phyloP scores from a whole-genome alignment of 1,284 basidiomycete species.

The Ceratobasidium sp. region DNA sequence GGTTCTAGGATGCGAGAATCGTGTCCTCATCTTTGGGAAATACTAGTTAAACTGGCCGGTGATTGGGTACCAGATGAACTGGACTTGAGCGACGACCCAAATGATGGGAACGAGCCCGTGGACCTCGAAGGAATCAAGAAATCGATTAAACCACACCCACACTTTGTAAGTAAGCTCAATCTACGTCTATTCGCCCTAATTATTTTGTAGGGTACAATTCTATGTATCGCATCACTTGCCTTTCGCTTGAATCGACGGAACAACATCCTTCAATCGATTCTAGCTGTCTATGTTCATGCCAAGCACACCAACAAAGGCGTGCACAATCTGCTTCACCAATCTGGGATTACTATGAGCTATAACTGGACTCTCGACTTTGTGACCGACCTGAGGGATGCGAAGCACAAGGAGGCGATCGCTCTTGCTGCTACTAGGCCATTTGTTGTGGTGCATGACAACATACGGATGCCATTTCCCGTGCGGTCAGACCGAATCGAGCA shows the following conservation, averaged over 20 bases:
- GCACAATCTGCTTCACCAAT: neutral
- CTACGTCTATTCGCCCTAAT: neutral
- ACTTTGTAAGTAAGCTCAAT: constrained; percentile 9
- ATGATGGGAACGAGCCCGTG: neutral
- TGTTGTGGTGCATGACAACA: neutral
- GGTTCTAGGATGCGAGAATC: neutral
- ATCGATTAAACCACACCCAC: neutral
- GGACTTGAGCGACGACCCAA: no score
- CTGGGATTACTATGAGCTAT: neutral
- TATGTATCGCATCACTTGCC: neutral
- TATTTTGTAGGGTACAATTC: neutral
- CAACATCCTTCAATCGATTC: neutral
- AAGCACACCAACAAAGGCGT: neutral
- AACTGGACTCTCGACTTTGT: neutral
- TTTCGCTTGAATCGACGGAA: neutral
- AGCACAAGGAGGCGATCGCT: neutral
- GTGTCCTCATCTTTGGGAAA: neutral
- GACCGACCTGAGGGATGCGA: neutral
- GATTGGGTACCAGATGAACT: neutral
- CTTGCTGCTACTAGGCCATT: neutral
- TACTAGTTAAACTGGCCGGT: neutral
- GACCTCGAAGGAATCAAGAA: neutral
- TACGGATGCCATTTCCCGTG: neutral
- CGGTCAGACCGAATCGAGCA: neutral
- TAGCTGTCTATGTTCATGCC: neutral